Evolutionary conservation across 345 rosid species (phyloP).

Genomic region (Barbarea vulgaris): DNA sequence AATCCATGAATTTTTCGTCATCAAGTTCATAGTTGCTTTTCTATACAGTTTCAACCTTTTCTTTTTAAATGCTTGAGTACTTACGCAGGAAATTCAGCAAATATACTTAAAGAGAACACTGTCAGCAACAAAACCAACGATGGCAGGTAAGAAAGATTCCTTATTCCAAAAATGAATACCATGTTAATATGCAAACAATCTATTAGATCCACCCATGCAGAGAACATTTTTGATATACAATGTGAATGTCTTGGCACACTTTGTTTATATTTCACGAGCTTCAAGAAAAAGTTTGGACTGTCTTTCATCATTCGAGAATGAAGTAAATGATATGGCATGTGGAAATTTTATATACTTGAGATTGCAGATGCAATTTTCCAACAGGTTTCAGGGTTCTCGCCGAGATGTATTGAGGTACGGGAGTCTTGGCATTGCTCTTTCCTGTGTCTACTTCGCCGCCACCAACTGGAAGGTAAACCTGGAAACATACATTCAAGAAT

Average conservation of each 20-base stretch:
- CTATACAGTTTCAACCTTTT: conserved; percentile 12
- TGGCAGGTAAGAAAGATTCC: conserved; percentile 26
- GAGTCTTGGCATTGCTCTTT: conserved; percentile 77
- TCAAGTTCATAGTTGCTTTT: neutral
- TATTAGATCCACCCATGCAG: too few relatives aligned
- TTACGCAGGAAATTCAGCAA: conserved; percentile 50
- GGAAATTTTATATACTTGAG: conserved; percentile 48
- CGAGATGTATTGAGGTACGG: conserved; percentile 82
- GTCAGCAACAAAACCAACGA: conserved; percentile 18
- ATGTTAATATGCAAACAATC: too few relatives aligned
- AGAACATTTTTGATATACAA: too few relatives aligned
- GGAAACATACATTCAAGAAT: conserved; percentile 1
- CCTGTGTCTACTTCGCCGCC: conserved; percentile 63
- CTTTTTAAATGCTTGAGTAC: conserved; percentile 31
- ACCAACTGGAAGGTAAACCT: conserved; percentile 77
- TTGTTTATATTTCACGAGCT: too few relatives aligned
- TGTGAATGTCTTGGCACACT: too few relatives aligned
- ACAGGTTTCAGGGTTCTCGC: conserved; percentile 95
- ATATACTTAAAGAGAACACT: conserved; percentile 46
- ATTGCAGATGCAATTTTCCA: conserved; percentile 72
- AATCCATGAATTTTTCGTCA: neutral
- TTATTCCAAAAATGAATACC: too few relatives aligned
- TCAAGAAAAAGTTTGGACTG: too few relatives aligned
- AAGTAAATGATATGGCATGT: conserved; percentile 20
- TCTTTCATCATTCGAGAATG: conserved; percentile 13